Base-by-base conservation (phyloP, 2,329 filamentous ascomycete species). In the Paramyrothecium sp. region DNA sequence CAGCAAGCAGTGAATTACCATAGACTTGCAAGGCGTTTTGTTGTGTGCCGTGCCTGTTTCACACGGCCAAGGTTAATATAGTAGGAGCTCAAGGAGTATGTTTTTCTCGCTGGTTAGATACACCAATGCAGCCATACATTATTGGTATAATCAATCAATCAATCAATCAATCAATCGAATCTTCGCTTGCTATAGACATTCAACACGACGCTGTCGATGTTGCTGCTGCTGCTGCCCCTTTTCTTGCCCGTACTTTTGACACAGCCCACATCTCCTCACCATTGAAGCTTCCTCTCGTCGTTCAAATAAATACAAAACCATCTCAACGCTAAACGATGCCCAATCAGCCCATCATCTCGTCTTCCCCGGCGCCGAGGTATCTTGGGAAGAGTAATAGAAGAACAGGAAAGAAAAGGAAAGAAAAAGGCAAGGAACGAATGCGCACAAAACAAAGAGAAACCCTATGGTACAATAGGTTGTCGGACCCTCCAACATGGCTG, bases 321-420 rank as follows among this genome's bases (percentile, higher is more conserved):
- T 48, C 44, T 48, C 10, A 21, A 48, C 44, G 20, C 20, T 48
- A 38, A 38, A 16, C 33, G 16, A 38, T 38, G 33, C 33, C 33
- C 33, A 38, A 38, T 38, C 33, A 38, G 33, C 33, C 33, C 33
- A 38, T 16, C 8, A 38, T 38, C 20, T 48, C 19, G 10, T n/a
- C 44, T 56, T 53, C 62, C 64, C 49, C 59, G 57, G 65, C 66
- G 65, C 66, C 66, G 56, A 65, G 62, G 56, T 66, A 68, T 65
- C 65, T 61, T 63, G 65, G 62, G 67, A 67, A 68, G 65, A 67
- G 19, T n/a, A 12, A 52, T 33, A n/a, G 2, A 33, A 22, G 20
- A 52, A 22, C 34, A n/a, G 34, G 34, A 11, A 41, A 11, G 34
- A 41, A 11, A n/a, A n/a, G n/a, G n/a, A n/a, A n/a, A n/a, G n/a